These are phyloP conservation scores for Rosa hybrid DNA, from an alignment of 331 rosid species.

Conservation along the genomic window DNA sequence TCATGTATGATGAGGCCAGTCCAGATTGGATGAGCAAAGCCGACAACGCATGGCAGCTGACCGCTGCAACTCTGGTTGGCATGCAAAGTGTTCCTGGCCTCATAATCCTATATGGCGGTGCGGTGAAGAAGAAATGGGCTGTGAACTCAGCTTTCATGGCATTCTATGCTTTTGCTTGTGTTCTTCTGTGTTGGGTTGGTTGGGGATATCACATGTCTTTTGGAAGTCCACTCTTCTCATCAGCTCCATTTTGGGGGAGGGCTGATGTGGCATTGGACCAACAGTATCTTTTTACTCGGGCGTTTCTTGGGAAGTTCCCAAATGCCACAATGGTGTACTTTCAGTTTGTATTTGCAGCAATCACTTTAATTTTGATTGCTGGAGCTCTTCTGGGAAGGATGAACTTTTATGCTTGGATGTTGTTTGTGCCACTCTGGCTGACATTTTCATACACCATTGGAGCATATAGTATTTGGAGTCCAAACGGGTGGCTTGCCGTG, in stretches of 20 bases:
- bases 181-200: conserved; percentile 35
- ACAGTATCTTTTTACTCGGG: not conserved
- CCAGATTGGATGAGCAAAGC: conserved; percentile 39
- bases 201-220: conserved; percentile 37
- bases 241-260: conserved; percentile 25
- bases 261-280: conserved; percentile 25
- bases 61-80: conserved; percentile 33
- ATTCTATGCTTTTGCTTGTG: conserved; percentile 34
- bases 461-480: conserved; percentile 34
- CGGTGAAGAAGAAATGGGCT: conserved; percentile 45
- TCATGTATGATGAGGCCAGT: not conserved
- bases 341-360: conserved; percentile 39
- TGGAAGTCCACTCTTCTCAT: conserved; percentile 13
- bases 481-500: not conserved
- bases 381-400: conserved; percentile 38
- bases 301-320: conserved; percentile 25
- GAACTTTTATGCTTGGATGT: conserved; percentile 43
- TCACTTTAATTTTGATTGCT: conserved; percentile 34
- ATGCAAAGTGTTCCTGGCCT: conserved; percentile 37
- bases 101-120: conserved; percentile 34
- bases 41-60: conserved; percentile 44
- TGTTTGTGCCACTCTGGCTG: conserved; percentile 36
- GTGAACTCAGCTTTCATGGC: conserved; percentile 41
- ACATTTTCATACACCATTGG: conserved; percentile 34
- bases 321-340: conserved; percentile 36